Percentiles rank a stretch among this genome's conserved stretches.
phyloP scores from a whole-genome alignment of 208 protist genomes.

The Crithidia sp. region DNA sequence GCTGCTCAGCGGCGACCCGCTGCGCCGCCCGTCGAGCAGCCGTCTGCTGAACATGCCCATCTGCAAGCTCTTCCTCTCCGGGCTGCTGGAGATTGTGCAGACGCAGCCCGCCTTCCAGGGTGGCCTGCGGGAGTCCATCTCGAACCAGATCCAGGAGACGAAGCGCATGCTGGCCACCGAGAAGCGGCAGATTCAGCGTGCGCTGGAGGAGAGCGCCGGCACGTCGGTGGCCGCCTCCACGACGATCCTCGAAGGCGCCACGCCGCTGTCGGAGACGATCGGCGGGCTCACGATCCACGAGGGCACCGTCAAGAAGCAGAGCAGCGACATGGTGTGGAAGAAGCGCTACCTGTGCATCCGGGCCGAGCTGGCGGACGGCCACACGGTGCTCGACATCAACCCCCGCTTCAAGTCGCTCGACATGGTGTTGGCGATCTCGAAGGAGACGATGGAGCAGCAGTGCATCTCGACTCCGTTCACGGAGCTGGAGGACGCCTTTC shows the following conservation, averaged over 20 bases:
- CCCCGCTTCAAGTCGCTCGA: constrained; percentile 74
- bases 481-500: constrained; percentile 80
- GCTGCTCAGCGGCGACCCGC: constrained; percentile 60
- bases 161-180: constrained; percentile 64
- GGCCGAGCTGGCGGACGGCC: constrained; percentile 60
- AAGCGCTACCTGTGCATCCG: constrained; percentile 80
- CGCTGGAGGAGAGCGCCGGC: constrained; percentile 63
- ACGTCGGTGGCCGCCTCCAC: constrained; percentile 51
- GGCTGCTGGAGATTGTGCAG: constrained; percentile 79
- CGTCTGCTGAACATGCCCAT: constrained; percentile 73
- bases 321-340: constrained; percentile 80
- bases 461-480: constrained; percentile 77
- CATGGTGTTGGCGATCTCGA: constrained; percentile 72
- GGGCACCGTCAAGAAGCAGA: constrained; percentile 73
- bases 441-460: constrained; percentile 82
- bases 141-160: constrained; percentile 61
- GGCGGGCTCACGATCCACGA: constrained; percentile 69
- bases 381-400: constrained; percentile 50
- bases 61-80: constrained; percentile 79
- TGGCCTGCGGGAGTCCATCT: constrained; percentile 59
- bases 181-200: constrained; percentile 42
- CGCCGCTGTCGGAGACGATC: constrained; percentile 52
- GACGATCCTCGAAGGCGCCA: constrained; percentile 72
- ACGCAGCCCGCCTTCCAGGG: constrained; percentile 67
- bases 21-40: constrained; percentile 60